Percentiles rank a stretch among this genome's conserved stretches.
phyloP scores from a whole-genome alignment of 148 eudicot genomes.

The Camellia granthamiana region DNA sequence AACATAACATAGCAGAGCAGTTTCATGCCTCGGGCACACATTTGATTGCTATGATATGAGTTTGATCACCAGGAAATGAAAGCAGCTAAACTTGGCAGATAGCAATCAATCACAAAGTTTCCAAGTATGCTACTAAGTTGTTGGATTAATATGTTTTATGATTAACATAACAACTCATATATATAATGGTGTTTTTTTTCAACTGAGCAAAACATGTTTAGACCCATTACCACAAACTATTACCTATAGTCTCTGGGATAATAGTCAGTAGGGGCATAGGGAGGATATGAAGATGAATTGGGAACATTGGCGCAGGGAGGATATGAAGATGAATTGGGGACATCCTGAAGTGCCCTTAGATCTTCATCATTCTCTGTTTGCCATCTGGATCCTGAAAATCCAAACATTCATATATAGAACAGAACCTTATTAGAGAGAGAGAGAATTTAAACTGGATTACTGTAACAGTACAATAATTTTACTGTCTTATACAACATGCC shows the following conservation, averaged over 20 bases:
- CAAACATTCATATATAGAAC: neutral
- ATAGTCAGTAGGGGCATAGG: slow-evolving; percentile 55
- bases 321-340: slow-evolving; percentile 38
- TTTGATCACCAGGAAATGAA: neutral
- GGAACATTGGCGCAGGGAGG: too few species aligned
- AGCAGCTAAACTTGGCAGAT: neutral
- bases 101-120: neutral
- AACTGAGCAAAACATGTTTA: neutral
- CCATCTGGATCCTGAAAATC: slow-evolving; percentile 45
- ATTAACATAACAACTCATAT: neutral
- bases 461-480: neutral
- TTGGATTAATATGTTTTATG: neutral
- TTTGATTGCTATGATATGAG: too few species aligned
- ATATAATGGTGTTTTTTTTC: neutral
- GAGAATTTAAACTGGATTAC: neutral
- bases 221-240: neutral
- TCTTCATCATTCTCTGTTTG: slow-evolving; percentile 50
- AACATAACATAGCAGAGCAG: too few species aligned
- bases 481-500: neutral
- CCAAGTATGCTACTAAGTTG: neutral
- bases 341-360: slow-evolving; percentile 44
- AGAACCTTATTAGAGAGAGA: neutral
- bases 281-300: slow-evolving; percentile 34
- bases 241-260: slow-evolving; percentile 58
- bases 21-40: too few species aligned